Base-by-base conservation (phyloP, 805 yeast species). In the Lipomyces lipofer region DNA sequence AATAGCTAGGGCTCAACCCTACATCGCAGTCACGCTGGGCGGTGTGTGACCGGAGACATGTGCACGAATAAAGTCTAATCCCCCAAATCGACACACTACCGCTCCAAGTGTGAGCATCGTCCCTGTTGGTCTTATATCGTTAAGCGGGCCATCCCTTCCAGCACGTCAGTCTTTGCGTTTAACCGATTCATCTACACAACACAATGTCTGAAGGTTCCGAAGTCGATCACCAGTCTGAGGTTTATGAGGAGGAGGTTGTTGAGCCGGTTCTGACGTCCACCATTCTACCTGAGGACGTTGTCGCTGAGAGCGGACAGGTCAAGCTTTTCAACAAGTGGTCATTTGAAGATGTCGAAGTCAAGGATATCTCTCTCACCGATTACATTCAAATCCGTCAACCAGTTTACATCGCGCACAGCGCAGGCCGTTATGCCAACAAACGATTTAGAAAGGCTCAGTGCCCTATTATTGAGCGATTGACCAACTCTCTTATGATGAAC, bases 391-490 rank as follows among this genome's bases (percentile, higher is more conserved):
- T 94, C 80, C 87, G 95, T 79, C 88, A 87, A 77, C 97, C 99
- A 75, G 95, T 90, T 72, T 94, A 90, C 73, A 94, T 91, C 64
- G 82, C 97, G 73, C 99, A 94, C 94, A 89, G 98, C 72, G 97
- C 99, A 72, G 99, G 99, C 78, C 92, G 97, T 80, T 94, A 92
- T 82, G 98, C 98, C 73, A 78, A 88, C 81, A 94, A 94, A 89
- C 91, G 99, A 81, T 94, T 94, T 88, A 91, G 98, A 86, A 94
- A 94, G 87, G 94, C 98, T 69, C 99, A 94, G 84, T 91, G 97
- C 83, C 98, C 98, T 74, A 86, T 94, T 78, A 78, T 94, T 70
- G 99, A 94, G 86, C 92, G 99, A 85, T 84, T 94, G 78, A 92
- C 98, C 80, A 92, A 94, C 92, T 87, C 99, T 66, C 84, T 94